Conservation (phyloP, 768 basidiomycete species). For the Phaeotremella skinneri region DNA sequence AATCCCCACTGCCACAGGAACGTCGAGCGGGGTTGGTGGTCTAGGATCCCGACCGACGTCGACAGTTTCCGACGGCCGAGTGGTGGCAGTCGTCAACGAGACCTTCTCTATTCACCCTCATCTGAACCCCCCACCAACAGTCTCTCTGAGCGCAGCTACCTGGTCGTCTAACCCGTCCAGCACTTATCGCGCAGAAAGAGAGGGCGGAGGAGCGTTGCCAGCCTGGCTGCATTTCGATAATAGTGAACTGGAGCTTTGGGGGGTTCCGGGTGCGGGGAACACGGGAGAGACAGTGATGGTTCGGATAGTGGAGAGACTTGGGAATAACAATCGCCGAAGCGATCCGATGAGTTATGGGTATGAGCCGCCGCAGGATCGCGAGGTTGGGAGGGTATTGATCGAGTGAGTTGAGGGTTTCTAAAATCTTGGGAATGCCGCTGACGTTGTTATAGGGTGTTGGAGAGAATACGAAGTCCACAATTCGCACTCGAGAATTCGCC, state of each 20-base stretch:
- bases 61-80: conserved; percentile 36
- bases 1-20: background rate
- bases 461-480: conserved; percentile 42
- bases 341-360: conserved; percentile 46
- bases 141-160: conserved; percentile 47
- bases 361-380: conserved; percentile 44
- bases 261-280: conserved; percentile 40
- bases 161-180: conserved; percentile 50
- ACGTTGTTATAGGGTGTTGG: conserved; percentile 41
- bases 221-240: conserved; percentile 50
- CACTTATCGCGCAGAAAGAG: conserved; percentile 47
- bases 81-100: conserved; percentile 45
- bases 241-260: conserved; percentile 50
- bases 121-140: conserved; percentile 48
- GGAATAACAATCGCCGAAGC: conserved; percentile 39
- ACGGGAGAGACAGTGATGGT: conserved; percentile 39
- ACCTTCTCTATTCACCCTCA: conserved; percentile 51
- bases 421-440: too few relatives aligned
- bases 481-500: conserved; percentile 43
- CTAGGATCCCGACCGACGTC: conserved; percentile 9
- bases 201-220: conserved; percentile 40
- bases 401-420: too few relatives aligned
- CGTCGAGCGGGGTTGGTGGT: too few relatives aligned
- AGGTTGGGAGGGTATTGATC: conserved; percentile 46
- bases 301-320: conserved; percentile 45